Conservation (phyloP, 2,329 filamentous ascomycete species). For the Aureobasidium sp. region DNA sequence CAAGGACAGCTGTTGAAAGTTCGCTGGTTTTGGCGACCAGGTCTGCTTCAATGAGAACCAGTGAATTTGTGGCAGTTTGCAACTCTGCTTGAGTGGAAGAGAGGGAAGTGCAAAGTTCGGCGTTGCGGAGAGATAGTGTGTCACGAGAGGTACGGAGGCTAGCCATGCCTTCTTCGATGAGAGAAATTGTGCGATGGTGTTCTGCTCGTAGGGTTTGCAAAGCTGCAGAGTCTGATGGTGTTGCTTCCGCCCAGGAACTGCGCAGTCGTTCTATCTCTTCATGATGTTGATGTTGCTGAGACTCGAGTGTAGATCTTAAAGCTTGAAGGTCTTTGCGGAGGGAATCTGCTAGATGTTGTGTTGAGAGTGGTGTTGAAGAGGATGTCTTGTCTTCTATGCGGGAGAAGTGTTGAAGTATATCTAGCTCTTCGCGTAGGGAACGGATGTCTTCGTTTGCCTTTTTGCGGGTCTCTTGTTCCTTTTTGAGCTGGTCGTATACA, state of each 20-base stretch:
- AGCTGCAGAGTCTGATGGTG: not conserved
- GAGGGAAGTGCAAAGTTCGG: slow-evolving; percentile 16
- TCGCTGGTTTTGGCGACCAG: slow-evolving; percentile 9
- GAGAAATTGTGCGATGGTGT: not conserved
- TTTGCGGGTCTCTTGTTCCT: not conserved
- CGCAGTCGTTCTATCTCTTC: not conserved
- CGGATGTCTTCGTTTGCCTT: slow-evolving; percentile 16
- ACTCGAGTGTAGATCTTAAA: not conserved
- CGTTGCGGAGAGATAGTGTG: not conserved
- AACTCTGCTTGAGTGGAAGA: not conserved
- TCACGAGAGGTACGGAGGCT: slow-evolving; percentile 5
- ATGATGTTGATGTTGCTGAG: not conserved
- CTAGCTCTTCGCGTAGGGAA: slow-evolving; percentile 18
- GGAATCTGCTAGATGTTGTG: not conserved
- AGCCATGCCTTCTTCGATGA: slow-evolving; percentile 3
- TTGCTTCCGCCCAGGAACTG: not conserved
- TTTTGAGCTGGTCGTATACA: not conserved
- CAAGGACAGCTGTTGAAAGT: too few species aligned
- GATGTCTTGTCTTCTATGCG: not conserved
- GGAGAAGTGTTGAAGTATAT: slow-evolving; percentile 15
- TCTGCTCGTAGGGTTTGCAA: not conserved
- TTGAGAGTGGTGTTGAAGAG: not conserved
- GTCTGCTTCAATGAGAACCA: slow-evolving; percentile 14
- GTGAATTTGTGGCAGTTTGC: slow-evolving; percentile 11
- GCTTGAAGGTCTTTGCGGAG: not conserved